phyloP scores from a whole-genome alignment of 495 filamentous ascomycete genomes.

The Penicillium odoratum region DNA sequence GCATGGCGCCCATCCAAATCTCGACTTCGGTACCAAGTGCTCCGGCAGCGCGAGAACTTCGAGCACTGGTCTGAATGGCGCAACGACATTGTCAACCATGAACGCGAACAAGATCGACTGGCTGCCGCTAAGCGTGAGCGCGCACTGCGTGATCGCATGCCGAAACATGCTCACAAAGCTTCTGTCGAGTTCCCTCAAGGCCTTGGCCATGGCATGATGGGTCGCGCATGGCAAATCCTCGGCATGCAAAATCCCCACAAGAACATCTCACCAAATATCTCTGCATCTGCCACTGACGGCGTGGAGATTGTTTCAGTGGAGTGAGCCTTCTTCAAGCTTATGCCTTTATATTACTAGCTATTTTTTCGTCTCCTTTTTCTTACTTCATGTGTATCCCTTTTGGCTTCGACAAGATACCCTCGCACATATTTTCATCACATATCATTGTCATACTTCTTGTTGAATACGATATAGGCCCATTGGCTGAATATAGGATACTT shows the following conservation, averaged over 20 bases:
- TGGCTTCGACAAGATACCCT: constrained; percentile 19
- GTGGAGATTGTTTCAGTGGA: constrained; percentile 28
- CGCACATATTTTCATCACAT: constrained; percentile 6
- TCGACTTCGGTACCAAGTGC: constrained; percentile 59
- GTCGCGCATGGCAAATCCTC: constrained; percentile 45
- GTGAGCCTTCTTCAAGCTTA: constrained; percentile 3
- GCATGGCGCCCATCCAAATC: constrained; percentile 61
- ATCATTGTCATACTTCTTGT: background rate
- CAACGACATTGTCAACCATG: constrained; percentile 51
- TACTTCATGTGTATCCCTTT: constrained; percentile 13
- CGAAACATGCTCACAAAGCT: constrained; percentile 30
- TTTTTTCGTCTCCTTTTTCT: constrained; percentile 5
- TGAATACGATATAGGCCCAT: background rate
- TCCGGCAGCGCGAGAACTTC: constrained; percentile 60
- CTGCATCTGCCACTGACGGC: constrained; percentile 12
- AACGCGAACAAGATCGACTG: constrained; percentile 45
- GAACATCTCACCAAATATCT: constrained; percentile 11
- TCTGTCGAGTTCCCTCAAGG: constrained; percentile 39
- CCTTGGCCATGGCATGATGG: constrained; percentile 47
- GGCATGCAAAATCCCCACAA: constrained; percentile 43
- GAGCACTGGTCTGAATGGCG: constrained; percentile 62
- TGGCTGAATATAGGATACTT: background rate
- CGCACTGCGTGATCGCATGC: constrained; percentile 26
- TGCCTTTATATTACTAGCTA: background rate
- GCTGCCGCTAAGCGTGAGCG: constrained; percentile 38